Percentiles rank a stretch among this genome's conserved stretches.
Conservation (phyloP, 2,329 filamentous ascomycete genomes). For the Claviceps cyperi region DNA sequence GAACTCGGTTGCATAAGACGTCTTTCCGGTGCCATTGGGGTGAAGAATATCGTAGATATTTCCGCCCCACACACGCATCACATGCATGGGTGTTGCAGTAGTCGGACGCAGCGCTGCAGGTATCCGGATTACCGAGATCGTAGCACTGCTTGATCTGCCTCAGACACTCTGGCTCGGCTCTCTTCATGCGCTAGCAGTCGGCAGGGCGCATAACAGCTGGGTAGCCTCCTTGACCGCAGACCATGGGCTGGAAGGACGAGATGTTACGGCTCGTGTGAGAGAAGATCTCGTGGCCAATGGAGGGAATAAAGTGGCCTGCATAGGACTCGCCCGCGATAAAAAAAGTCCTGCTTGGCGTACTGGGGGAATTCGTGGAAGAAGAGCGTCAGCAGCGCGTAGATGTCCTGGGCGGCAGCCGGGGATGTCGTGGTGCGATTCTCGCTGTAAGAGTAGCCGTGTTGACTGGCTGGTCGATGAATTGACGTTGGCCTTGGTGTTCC, state of each 20-base stretch:
- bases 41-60: slow-evolving; percentile 91
- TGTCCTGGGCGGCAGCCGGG: slow-evolving; percentile 87
- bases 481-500: slow-evolving; percentile 51
- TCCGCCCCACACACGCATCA: slow-evolving; percentile 83
- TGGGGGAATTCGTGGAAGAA: slow-evolving; percentile 99
- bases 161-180: slow-evolving; percentile 76
- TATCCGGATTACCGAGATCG: slow-evolving; percentile 74
- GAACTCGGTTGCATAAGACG: slow-evolving; percentile 83
- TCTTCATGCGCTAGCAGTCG: slow-evolving; percentile 79
- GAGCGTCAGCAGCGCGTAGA: slow-evolving; percentile 87
- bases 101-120: slow-evolving; percentile 81
- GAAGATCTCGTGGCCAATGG: slow-evolving; percentile 80
- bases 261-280: slow-evolving; percentile 92
- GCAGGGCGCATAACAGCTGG: slow-evolving; percentile 64
- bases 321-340: slow-evolving; percentile 95
- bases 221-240: slow-evolving; percentile 88
- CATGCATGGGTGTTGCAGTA: slow-evolving; percentile 93
- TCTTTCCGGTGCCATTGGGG: slow-evolving; percentile 70
- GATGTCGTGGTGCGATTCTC: slow-evolving; percentile 79
- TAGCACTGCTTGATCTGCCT: slow-evolving; percentile 83
- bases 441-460: slow-evolving; percentile 25
- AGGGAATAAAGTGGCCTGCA: slow-evolving; percentile 87
- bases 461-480: slow-evolving; percentile 51
- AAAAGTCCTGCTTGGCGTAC: slow-evolving; percentile 87
- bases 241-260: slow-evolving; percentile 92